These are phyloP conservation scores for Gymnopilus junonius DNA, from an alignment of 768 basidiomycete genomes.

Conservation along the genomic window DNA sequence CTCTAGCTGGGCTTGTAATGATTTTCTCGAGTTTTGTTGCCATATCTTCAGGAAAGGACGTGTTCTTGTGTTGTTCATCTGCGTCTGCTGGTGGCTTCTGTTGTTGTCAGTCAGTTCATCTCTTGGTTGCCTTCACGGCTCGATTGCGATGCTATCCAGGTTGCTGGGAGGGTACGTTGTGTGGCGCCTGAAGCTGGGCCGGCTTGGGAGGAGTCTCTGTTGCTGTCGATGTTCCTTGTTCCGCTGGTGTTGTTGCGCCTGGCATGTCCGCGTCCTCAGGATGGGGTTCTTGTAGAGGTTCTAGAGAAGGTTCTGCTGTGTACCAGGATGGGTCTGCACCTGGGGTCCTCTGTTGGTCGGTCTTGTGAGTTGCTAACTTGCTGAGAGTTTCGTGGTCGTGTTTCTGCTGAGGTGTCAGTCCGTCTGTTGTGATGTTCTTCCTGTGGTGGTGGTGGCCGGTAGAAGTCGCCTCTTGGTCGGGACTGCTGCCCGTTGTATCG, in stretches of 20 bases:
- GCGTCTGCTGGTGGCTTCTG: neutral
- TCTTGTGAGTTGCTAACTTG: neutral
- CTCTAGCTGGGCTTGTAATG: neutral
- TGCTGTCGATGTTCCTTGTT: neutral
- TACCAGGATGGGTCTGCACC: neutral
- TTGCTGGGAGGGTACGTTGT: neutral
- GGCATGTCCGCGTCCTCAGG: neutral
- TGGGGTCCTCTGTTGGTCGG: neutral
- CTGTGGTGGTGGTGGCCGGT: no score
- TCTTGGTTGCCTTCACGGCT: neutral
- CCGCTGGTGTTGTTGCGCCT: neutral
- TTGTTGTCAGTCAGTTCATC: neutral
- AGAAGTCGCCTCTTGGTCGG: no score
- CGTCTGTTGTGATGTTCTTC: neutral
- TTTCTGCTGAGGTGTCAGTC: neutral
- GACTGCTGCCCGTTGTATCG: neutral
- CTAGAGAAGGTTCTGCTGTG: neutral
- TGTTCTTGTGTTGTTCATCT: neutral
- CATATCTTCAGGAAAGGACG: conserved; percentile 8
- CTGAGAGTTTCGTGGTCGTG: neutral
- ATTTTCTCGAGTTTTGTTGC: conserved; percentile 17
- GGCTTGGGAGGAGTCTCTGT: neutral
- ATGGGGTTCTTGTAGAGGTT: neutral
- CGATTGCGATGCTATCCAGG: neutral
- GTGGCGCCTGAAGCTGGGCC: neutral